phyloP scores from a whole-genome alignment of 2,329 filamentous ascomycete genomes.

The Byssothecium circinans region DNA sequence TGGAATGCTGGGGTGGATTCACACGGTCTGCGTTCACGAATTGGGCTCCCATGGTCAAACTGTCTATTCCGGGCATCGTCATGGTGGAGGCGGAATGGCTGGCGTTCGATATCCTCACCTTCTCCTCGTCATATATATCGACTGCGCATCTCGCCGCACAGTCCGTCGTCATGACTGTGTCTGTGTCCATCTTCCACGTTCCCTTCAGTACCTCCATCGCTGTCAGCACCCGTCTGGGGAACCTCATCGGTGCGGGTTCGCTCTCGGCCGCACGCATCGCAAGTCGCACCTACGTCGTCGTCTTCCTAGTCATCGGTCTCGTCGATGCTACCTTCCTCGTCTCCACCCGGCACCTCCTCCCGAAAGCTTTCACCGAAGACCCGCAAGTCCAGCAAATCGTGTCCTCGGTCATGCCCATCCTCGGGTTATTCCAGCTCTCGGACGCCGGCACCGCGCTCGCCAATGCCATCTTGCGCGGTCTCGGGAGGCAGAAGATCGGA shows the following conservation, averaged over 20 bases:
- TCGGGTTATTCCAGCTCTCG: slow-evolving; percentile 44
- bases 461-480: slow-evolving; percentile 41
- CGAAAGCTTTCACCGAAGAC: slow-evolving; percentile 40
- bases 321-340: slow-evolving; percentile 38
- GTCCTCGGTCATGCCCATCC: slow-evolving; percentile 36
- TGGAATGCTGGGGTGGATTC: slow-evolving; percentile 71
- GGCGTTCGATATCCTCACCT: slow-evolving; percentile 56
- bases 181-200: slow-evolving; percentile 44
- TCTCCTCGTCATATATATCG: slow-evolving; percentile 77
- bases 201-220: slow-evolving; percentile 41
- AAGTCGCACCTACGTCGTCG: slow-evolving; percentile 34
- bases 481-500: slow-evolving; percentile 44
- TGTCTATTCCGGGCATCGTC: slow-evolving; percentile 86
- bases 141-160: slow-evolving; percentile 84
- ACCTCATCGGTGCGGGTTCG: slow-evolving; percentile 43
- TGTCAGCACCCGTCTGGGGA: slow-evolving; percentile 44
- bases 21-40: slow-evolving; percentile 67
- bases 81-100: slow-evolving; percentile 76
- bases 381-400: slow-evolving; percentile 39
- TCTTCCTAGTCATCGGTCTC: slow-evolving; percentile 41
- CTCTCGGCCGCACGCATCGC: slow-evolving; percentile 37
- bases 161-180: slow-evolving; percentile 41
- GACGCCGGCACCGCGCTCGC: slow-evolving; percentile 42
- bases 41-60: slow-evolving; percentile 80
- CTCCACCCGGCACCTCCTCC: slow-evolving; percentile 33